These are phyloP conservation scores for Apiotrichum domesticum DNA, from an alignment of 1,284 basidiomycete species.

Conservation along the genomic window DNA sequence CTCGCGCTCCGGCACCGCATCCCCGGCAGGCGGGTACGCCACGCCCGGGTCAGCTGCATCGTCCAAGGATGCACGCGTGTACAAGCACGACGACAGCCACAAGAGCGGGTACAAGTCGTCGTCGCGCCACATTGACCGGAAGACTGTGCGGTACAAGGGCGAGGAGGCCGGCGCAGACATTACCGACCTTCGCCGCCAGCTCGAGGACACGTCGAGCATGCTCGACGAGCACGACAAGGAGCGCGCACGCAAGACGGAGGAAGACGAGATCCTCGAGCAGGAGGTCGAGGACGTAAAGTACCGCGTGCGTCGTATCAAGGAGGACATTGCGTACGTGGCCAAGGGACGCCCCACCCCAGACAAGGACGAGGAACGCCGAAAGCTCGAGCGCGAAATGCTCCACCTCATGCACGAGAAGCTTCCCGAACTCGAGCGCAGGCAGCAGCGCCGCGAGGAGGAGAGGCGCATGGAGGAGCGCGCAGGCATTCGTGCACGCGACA, in stretches of 20 bases:
- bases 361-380: constrained; percentile 80
- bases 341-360: constrained; percentile 66
- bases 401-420: constrained; percentile 84
- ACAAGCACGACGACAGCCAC: constrained; percentile 67
- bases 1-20: constrained; percentile 52
- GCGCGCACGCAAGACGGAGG: constrained; percentile 58
- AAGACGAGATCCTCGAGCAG: constrained; percentile 81
- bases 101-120: constrained; percentile 70
- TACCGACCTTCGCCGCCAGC: constrained; percentile 76
- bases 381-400: constrained; percentile 82
- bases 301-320: constrained; percentile 78
- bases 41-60: constrained; percentile 53
- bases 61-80: constrained; percentile 83
- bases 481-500: constrained; percentile 72
- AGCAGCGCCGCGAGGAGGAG: constrained; percentile 72
- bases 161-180: constrained; percentile 70
- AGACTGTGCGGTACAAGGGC: constrained; percentile 66
- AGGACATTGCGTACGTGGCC: constrained; percentile 86
- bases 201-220: constrained; percentile 74
- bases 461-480: constrained; percentile 71
- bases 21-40: constrained; percentile 50
- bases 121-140: constrained; percentile 80
- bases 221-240: constrained; percentile 67
- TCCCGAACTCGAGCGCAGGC: constrained; percentile 80
- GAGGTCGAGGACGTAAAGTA: constrained; percentile 86